A percentile compares a stretch with the other conserved stretches of the same genome.
phyloP scores from a whole-genome alignment of 2,329 filamentous ascomycete genomes.

The Ascochyta fabae region DNA sequence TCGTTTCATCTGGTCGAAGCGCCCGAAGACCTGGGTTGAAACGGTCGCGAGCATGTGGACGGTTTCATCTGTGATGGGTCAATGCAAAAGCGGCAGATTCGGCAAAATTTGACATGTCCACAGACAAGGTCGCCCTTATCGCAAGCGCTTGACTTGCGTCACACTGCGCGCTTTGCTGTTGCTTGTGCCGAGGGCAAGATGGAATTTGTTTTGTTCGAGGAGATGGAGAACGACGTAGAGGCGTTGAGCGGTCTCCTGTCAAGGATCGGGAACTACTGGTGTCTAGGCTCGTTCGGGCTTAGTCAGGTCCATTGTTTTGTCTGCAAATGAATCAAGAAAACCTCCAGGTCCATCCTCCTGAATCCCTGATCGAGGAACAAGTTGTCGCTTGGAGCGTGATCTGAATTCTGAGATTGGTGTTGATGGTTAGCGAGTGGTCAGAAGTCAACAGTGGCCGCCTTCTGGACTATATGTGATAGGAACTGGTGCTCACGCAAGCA shows the following conservation, averaged over 20 bases:
- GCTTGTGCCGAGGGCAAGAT: neutral
- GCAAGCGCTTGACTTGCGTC: slow-evolving; percentile 9
- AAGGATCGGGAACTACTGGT: slow-evolving; percentile 3
- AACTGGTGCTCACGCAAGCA: neutral
- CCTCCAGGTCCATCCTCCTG: neutral
- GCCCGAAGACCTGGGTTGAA: slow-evolving; percentile 44
- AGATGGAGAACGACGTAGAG: slow-evolving; percentile 6
- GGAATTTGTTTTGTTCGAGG: neutral
- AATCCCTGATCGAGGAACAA: neutral
- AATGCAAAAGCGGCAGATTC: slow-evolving; percentile 28
- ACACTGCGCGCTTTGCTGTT: slow-evolving; percentile 8
- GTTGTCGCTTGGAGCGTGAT: neutral
- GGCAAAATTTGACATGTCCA: neutral
- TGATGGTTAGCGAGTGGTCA: too few relatives aligned
- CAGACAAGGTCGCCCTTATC: neutral
- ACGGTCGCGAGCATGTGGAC: slow-evolving; percentile 33
- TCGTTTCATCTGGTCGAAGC: slow-evolving; percentile 32
- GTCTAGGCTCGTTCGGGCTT: neutral
- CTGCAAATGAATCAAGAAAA: slow-evolving; percentile 2
- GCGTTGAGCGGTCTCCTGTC: slow-evolving; percentile 6
- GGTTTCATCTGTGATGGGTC: slow-evolving; percentile 43
- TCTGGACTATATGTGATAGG: neutral
- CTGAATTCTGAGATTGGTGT: neutral
- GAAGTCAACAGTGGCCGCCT: neutral
- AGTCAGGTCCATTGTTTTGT: neutral